Conservation (phyloP, 2,329 filamentous ascomycete species). For the Chaetoscypha palmicola region DNA sequence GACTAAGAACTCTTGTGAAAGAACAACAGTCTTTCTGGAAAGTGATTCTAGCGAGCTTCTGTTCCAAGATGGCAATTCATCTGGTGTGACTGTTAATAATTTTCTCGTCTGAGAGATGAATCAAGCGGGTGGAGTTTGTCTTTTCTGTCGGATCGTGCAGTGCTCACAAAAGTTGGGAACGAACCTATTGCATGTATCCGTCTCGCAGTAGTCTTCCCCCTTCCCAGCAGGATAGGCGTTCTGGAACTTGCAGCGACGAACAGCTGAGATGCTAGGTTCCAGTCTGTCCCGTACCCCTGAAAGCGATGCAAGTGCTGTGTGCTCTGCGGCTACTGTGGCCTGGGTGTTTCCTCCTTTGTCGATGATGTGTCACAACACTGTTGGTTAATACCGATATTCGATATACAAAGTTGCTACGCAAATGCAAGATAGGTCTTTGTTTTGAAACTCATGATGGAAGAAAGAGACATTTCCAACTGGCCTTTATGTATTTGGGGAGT, state of each 20-base stretch:
- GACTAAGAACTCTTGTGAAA: conserved; percentile 10
- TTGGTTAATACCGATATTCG: conserved; percentile 15
- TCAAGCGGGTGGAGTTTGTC: conserved; percentile 28
- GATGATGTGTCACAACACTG: conserved; percentile 20
- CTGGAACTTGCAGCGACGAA: conserved; percentile 25
- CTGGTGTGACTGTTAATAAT: conserved; percentile 24
- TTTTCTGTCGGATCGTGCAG: conserved; percentile 26
- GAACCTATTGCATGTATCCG: conserved; percentile 33
- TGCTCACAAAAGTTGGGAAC: conserved; percentile 28
- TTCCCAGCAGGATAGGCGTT: conserved; percentile 21
- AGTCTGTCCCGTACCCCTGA: conserved; percentile 22
- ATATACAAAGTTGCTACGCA: conserved; percentile 10
- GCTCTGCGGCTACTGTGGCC: conserved; percentile 21
- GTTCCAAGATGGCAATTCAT: conserved; percentile 19
- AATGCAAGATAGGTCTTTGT: conserved; percentile 24
- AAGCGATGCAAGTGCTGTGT: conserved; percentile 12
- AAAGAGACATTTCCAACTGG: conserved; percentile 22
- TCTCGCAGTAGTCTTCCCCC: conserved; percentile 25
- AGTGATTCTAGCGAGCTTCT: conserved; percentile 23
- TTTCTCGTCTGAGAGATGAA: conserved; percentile 21
- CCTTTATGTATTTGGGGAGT: conserved; percentile 29
- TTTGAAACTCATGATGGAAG: conserved; percentile 20
- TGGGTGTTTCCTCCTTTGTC: conserved; percentile 23
- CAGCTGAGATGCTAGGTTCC: conserved; percentile 24
- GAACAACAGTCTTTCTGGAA: conserved; percentile 26